Base-by-base conservation (phyloP, 2,329 filamentous ascomycete species). In the Aspergillus sp. region DNA sequence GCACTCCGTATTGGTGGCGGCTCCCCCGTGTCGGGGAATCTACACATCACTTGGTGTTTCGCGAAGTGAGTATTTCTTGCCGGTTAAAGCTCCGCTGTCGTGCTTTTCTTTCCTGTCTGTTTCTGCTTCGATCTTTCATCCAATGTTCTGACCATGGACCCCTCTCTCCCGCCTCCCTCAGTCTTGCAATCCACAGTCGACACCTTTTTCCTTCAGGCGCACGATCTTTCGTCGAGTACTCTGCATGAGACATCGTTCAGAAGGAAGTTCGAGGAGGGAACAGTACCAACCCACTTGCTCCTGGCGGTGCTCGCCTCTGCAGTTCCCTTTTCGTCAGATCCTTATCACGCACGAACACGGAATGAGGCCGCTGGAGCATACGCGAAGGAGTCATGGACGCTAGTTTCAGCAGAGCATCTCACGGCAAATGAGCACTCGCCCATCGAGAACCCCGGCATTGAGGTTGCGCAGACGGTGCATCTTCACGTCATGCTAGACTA, bases 401-500 rank as follows among this genome's bases (percentile, higher is more conserved):
- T 64, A 2, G 68, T 78, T 11, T 58, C 76, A 7, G 61, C 67
- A 11, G 66, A 72, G 5, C 70, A 72, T 54, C 71, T 77, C 49
- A 64, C 68, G 3, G 65, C 67, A 7, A 30, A 30, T 30, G 27
- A 30, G 11, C 8, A 9, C 8, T 30, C 27, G 27, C 27, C 27
- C 3, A 30, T 30, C 1, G 66, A 70, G 11, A 64, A 66, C 22
- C 61, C 73, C 11, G 68, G 72, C 40, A 65, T 76, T 7, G 59
- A 67, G 45, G 70, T 73, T 2, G 72, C 75, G 3, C 75, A 78
- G 54, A 70, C 75, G 0, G 68, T 74, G 2, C 73, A 70, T 27
- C 37, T 78, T 44, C 64, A 77, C 8, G 70, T 73, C 0, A 62
- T 76, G 2, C 66, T 76, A 22, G 74, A 77, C 40, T 76, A 72